Evolutionary conservation across 2,329 filamentous ascomycete species (phyloP), one percentile per base, ranked within the genome.

Genomic region (Aspergillus arachidicola): DNA sequence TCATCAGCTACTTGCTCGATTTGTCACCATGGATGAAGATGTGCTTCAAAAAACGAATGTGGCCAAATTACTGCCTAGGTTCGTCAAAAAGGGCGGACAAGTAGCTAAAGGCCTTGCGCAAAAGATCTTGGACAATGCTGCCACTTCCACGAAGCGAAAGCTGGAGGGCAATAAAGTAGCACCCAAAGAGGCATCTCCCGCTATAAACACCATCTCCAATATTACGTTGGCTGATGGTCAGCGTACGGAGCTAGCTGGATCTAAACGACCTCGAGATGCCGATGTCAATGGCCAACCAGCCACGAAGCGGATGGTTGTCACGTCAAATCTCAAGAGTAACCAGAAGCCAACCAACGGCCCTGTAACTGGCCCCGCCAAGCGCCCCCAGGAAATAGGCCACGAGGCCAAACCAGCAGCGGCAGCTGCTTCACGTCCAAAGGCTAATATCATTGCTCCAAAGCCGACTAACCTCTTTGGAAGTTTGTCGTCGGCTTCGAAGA

Each of bases 11-110:
- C 80, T 89, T 68, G 76, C 81, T 32, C 80, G 80, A 50, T 87
- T 86, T 65, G 81, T 82, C 16, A 88, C 85, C 7, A 78, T 89
- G 69, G 87, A 85, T 61, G 82, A 83, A 63, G 84, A 86, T 57
- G 80, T 84, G 56, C 78, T 89, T 28, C 83, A 87, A 68, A 87
- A 86, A 71, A 87, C 85, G 10, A 87, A 88, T 68, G 76, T 88
- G 34, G 80, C 81, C 59, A 89, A 88, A 70, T 79, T 88, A 19
- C 75, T 89, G 19, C 81, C 82, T 3, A 81, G 83, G 30, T 84
- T 87, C 66, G 78, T 84, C 58, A 89, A 88, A 74, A 85, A 84
- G 66, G 86, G 86, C 30, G 84, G 84, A 66, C 82, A 82, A n/a
- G 79, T 82, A 55, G 84, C 83, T 56, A 86, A 87, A 69, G 79